Evolutionary conservation across 345 rosid genomes (phyloP), one percentile per base, ranked within the genome.

Genomic region (Rhodamnia rubescens): DNA sequence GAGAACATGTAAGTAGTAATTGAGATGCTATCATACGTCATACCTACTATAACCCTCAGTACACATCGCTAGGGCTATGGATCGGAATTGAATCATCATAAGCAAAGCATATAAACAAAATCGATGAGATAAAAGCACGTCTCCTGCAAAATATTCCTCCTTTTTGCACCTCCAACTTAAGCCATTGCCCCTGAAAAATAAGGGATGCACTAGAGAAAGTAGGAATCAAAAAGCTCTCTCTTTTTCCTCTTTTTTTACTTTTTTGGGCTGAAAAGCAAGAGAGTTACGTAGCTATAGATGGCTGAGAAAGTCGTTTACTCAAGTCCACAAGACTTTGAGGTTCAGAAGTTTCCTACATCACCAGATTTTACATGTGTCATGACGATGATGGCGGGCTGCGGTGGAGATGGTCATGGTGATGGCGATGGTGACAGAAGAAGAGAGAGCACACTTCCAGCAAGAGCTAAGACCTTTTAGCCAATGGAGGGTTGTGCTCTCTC

Each of bases 361-460:
- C 78, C 78, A 27, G 13, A 81, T 55, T 58, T 20, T 26, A 53
- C 64, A 56, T 40, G 64, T 83, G 21, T 59, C 8, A 7, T 52
- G 47, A 47, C 13, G 47, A 18, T 69, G 47, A 36, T 69, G 78
- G 18, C 7, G 47, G 26, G 75, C 42, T 69, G 47, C 14, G 47
- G 36, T 5, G 4, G 78, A 18, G 57, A 54, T 20, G 56, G 24
- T 13, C 16, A 51, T 52, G 53, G 69, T 29, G 42, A 61, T 29
- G 75, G 44, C 32, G 78, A 32, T 88, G 97, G 81, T 93, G 98
- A 90, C 98, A 93, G 98, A 91, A 94, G 96, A 87, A 93, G 93
- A 94, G 95, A 92, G 87, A 94, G 98, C 95, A 96, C 98, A 96
- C 89, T 90, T 94, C 93, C 93, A 89, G 88, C 95, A 94, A 87